Evolutionary conservation across 768 basidiomycete species (phyloP).

Genomic region (Lyophyllum semitale): DNA sequence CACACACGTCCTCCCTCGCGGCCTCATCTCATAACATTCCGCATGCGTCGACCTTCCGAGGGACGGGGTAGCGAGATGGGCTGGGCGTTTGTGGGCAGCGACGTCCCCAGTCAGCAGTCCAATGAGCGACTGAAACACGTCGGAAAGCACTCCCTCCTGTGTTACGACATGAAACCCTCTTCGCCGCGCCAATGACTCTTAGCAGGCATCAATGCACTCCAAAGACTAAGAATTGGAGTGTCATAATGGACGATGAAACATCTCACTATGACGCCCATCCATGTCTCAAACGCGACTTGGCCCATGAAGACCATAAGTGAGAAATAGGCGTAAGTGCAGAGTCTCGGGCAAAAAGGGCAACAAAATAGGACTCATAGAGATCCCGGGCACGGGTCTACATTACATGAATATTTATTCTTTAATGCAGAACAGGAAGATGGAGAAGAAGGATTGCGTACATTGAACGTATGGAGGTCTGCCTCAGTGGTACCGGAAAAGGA

Average conservation of each 20-base stretch:
- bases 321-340: slow-evolving; percentile 67
- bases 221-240: slow-evolving; percentile 69
- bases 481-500: slow-evolving; percentile 64
- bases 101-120: too few relatives aligned
- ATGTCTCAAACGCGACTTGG: slow-evolving; percentile 61
- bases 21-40: slow-evolving; percentile 30
- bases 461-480: slow-evolving; percentile 51
- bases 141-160: too few relatives aligned
- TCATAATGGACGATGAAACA: slow-evolving; percentile 61
- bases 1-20: slow-evolving; percentile 29
- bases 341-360: slow-evolving; percentile 63
- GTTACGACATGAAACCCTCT: too few relatives aligned
- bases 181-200: not conserved
- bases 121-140: too few relatives aligned
- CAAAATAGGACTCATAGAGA: slow-evolving; percentile 61
- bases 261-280: slow-evolving; percentile 59
- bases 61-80: slow-evolving; percentile 32
- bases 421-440: not conserved
- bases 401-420: slow-evolving; percentile 20
- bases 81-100: too few relatives aligned
- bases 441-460: slow-evolving; percentile 37
- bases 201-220: slow-evolving; percentile 26
- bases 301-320: slow-evolving; percentile 62
- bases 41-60: slow-evolving; percentile 36
- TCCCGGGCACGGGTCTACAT: slow-evolving; percentile 54